Percentiles rank a stretch among this genome's conserved stretches.
These are phyloP conservation scores for Leccinum pallidistipes DNA, from an alignment of 1,284 basidiomycete species.

Conservation along the genomic window DNA sequence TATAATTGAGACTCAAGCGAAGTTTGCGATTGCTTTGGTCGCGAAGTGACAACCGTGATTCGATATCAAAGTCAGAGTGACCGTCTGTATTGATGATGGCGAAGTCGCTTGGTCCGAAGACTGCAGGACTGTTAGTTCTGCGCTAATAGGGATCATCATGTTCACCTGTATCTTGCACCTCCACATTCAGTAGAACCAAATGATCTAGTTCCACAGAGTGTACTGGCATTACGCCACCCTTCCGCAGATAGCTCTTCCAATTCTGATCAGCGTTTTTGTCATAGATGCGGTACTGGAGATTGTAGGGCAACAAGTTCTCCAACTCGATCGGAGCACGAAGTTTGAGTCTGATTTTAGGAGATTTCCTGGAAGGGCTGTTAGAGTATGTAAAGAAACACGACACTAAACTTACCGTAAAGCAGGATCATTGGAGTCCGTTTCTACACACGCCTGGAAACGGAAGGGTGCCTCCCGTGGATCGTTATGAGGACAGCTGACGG, in stretches of 20 bases:
- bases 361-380: constrained; percentile 53
- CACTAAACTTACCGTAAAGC: constrained; percentile 48
- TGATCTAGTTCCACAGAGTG: constrained; percentile 97
- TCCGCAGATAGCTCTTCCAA: constrained; percentile 90
- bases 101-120: constrained; percentile 97
- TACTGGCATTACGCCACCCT: constrained; percentile 95
- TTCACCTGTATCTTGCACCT: constrained; percentile 86
- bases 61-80: constrained; percentile 87
- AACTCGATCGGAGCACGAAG: constrained; percentile 96
- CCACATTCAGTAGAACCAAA: constrained; percentile 88
- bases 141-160: background rate
- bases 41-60: constrained; percentile 70
- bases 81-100: constrained; percentile 96
- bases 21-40: constrained; percentile 82
- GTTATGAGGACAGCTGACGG: constrained; percentile 84
- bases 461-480: constrained; percentile 88
- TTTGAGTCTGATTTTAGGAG: constrained; percentile 83
- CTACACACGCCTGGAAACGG: constrained; percentile 92
- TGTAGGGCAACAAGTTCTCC: constrained; percentile 95
- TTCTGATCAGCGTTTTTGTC: constrained; percentile 94
- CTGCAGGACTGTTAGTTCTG: constrained; percentile 37
- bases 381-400: background rate
- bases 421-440: constrained; percentile 74
- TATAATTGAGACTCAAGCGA: constrained; percentile 84
- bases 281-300: constrained; percentile 94